Percentiles rank a stretch among this genome's conserved stretches.
Conservation (phyloP, 1,284 basidiomycete genomes). For the Pseudozyma hubeiensis region DNA sequence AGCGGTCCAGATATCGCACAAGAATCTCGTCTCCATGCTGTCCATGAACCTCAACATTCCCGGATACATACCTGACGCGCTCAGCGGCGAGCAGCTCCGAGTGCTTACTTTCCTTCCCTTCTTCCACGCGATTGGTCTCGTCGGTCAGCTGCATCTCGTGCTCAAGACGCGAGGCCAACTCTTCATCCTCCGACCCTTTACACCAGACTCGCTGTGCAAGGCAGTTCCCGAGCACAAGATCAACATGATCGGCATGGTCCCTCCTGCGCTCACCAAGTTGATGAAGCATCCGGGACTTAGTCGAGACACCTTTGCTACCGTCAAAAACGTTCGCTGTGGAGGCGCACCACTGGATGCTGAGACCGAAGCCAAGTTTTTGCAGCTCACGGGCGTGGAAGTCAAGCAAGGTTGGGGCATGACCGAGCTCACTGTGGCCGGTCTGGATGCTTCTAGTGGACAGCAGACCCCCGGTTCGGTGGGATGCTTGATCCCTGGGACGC, state of each 20-base stretch:
- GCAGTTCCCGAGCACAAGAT: conserved; percentile 24
- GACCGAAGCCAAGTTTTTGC: conserved; percentile 24
- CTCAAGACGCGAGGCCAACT: conserved; percentile 21
- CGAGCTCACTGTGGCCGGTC: conserved; percentile 46
- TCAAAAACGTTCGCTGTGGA: conserved; percentile 31
- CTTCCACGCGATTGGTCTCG: conserved; percentile 47
- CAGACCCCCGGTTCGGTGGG: conserved; percentile 40
- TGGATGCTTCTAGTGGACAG: conserved; percentile 30
- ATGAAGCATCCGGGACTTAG: conserved; percentile 25
- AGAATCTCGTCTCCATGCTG: conserved; percentile 46
- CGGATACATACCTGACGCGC: conserved; percentile 14
- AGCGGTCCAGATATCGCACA: conserved; percentile 51
- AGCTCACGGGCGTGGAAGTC: conserved; percentile 37
- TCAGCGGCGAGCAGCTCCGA: conserved; percentile 8
- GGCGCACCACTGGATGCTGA: conserved; percentile 48
- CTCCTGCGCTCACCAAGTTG: conserved; percentile 40
- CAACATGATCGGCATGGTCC: conserved; percentile 36
- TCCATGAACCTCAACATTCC: conserved; percentile 28
- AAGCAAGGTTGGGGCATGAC: conserved; percentile 56
- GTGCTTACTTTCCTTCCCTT: conserved; percentile 50
- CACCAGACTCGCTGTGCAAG: conserved; percentile 33
- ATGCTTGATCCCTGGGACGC: conserved; percentile 32
- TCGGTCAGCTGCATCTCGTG: conserved; percentile 27
- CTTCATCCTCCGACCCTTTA: conserved; percentile 36
- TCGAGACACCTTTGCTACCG: conserved; percentile 18